phyloP scores from a whole-genome alignment of 2,329 filamentous ascomycete genomes.

The Scedosporium boydii region DNA sequence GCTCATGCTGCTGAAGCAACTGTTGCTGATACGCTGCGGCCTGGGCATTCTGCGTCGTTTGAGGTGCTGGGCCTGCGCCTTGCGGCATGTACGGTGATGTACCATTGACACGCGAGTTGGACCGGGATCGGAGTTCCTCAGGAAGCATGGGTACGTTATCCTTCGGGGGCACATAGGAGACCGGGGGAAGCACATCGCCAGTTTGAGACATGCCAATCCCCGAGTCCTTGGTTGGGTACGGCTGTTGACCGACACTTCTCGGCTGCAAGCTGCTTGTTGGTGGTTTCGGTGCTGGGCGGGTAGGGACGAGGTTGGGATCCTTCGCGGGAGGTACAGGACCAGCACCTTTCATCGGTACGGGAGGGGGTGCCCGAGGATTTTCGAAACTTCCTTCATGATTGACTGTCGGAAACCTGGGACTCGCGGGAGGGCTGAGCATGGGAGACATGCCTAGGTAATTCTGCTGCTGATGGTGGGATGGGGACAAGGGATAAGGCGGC shows the following conservation, averaged over 20 bases:
- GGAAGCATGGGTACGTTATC: slow-evolving; percentile 51
- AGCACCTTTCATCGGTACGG: slow-evolving; percentile 53
- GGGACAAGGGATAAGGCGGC: slow-evolving; percentile 29
- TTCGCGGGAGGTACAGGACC: slow-evolving; percentile 29
- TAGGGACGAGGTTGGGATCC: slow-evolving; percentile 61
- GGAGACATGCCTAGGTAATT: slow-evolving; percentile 50
- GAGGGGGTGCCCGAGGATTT: slow-evolving; percentile 87
- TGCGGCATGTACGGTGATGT: slow-evolving; percentile 39
- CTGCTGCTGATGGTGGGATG: slow-evolving; percentile 43
- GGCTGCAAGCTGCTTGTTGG: slow-evolving; percentile 51
- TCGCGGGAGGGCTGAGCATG: slow-evolving; percentile 68
- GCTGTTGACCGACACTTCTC: slow-evolving; percentile 45
- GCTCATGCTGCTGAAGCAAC: slow-evolving; percentile 70
- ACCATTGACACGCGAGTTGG: slow-evolving; percentile 55
- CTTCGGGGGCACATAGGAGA: slow-evolving; percentile 38
- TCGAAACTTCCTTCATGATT: slow-evolving; percentile 93
- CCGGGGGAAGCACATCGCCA: slow-evolving; percentile 42
- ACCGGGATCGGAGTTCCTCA: slow-evolving; percentile 59
- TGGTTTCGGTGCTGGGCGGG: slow-evolving; percentile 79
- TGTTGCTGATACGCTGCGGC: slow-evolving; percentile 50
- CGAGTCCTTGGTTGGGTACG: slow-evolving; percentile 51
- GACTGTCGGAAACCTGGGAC: slow-evolving; percentile 74
- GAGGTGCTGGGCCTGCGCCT: not conserved
- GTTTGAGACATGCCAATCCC: slow-evolving; percentile 48
- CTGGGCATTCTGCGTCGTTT: slow-evolving; percentile 26